A percentile compares a stretch with the other conserved stretches of the same genome.
Evolutionary conservation across 2,329 filamentous ascomycete species (phyloP).

Genomic region (Penicillium sp.): DNA sequence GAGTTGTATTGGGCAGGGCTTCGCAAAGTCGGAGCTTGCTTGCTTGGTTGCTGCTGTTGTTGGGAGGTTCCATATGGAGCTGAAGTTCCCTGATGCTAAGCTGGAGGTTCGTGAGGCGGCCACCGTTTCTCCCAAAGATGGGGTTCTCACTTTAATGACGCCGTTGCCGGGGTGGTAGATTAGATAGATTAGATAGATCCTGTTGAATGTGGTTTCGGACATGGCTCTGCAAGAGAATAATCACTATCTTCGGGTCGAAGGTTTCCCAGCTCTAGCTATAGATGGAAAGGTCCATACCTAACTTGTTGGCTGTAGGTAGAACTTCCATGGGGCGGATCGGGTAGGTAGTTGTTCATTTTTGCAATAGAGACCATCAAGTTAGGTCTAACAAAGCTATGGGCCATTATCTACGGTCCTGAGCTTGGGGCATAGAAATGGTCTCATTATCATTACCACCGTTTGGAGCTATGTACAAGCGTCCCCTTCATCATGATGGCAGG

Average conservation of each 20-base stretch:
- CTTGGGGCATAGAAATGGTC: neutral
- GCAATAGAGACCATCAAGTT: too few relatives aligned
- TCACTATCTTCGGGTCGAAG: too few relatives aligned
- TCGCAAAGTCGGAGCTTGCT: constrained; percentile 80
- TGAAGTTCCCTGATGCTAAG: constrained; percentile 60
- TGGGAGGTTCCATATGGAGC: constrained; percentile 65
- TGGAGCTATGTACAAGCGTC: neutral
- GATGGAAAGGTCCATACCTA: too few relatives aligned
- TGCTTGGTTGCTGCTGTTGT: constrained; percentile 74
- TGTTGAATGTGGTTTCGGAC: too few relatives aligned
- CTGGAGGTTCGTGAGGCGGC: constrained; percentile 65
- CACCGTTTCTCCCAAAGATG: constrained; percentile 68
- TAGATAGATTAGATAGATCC: too few relatives aligned
- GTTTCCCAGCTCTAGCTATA: too few relatives aligned
- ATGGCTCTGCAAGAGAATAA: too few relatives aligned
- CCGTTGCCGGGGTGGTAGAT: constrained; percentile 30
- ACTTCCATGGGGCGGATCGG: too few relatives aligned
- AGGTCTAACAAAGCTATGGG: too few relatives aligned
- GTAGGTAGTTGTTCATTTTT: too few relatives aligned
- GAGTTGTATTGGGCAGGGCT: constrained; percentile 77
- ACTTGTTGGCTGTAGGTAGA: too few relatives aligned
- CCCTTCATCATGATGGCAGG: constrained; percentile 32
- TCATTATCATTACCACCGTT: neutral
- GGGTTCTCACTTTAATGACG: constrained; percentile 65
- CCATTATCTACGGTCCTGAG: too few relatives aligned